A percentile compares a stretch with the other conserved stretches of the same genome.
Conservation (phyloP, 352 stramenopile species). For the Thalassiosira allenii region DNA sequence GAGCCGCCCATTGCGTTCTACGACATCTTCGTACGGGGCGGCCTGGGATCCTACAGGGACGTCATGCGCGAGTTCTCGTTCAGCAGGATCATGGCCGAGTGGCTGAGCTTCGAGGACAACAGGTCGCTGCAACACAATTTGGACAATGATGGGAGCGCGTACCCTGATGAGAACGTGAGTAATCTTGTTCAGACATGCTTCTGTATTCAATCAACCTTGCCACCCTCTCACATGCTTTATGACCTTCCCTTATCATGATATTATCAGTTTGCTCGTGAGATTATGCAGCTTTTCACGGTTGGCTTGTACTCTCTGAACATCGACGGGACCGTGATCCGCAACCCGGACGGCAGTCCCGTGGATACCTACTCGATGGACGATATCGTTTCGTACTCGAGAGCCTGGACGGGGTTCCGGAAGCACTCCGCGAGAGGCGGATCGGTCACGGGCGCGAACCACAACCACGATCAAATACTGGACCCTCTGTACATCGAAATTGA, state of each 20-base stretch:
- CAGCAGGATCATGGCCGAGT: constrained; percentile 69
- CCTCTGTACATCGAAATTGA: constrained; percentile 61
- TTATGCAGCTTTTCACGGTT: constrained; percentile 30
- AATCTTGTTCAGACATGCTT: too few relatives aligned
- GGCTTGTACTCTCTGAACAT: constrained; percentile 69
- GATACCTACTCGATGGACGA: constrained; percentile 30
- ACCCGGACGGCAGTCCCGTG: constrained; percentile 36
- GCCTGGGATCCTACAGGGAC: constrained; percentile 76
- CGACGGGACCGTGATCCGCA: constrained; percentile 61
- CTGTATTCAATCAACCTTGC: too few relatives aligned
- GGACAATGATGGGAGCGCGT: neutral
- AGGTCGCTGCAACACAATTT: constrained; percentile 32
- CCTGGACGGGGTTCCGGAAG: constrained; percentile 20
- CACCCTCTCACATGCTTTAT: too few relatives aligned
- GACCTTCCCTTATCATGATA: too few relatives aligned
- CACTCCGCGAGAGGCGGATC: neutral
- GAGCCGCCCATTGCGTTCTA: constrained; percentile 57
- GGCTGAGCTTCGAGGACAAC: constrained; percentile 54
- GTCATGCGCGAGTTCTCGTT: constrained; percentile 72
- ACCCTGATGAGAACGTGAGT: constrained; percentile 32
- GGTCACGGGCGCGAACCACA: neutral
- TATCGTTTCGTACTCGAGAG: constrained; percentile 24
- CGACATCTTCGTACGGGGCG: constrained; percentile 73
- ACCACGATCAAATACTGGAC: constrained; percentile 51
- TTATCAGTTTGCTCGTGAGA: constrained; percentile 6